phyloP scores from a whole-genome alignment of 2,329 filamentous ascomycete species.

The Fusarium siculi region DNA sequence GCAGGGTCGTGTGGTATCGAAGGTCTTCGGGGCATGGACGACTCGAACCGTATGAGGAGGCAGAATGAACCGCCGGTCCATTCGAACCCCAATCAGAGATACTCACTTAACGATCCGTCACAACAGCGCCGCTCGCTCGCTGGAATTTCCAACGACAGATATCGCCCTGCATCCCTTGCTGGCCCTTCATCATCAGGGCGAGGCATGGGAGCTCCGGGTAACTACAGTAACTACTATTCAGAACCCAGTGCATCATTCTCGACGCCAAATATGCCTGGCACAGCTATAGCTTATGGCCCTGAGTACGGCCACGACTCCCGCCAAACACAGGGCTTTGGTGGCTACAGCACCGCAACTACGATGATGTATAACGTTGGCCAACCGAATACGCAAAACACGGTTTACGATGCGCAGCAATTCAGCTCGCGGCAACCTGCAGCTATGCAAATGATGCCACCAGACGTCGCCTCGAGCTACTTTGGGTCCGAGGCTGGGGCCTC shows the following conservation, averaged over 20 bases:
- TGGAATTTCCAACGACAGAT: constrained; percentile 52
- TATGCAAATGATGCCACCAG: constrained; percentile 72
- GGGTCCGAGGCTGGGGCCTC: constrained; percentile 55
- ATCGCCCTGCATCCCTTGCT: constrained; percentile 62
- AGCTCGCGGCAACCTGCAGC: constrained; percentile 78
- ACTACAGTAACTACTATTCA: constrained; percentile 69
- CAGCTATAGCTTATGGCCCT: constrained; percentile 67
- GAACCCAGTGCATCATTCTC: constrained; percentile 64
- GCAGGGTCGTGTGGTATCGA: constrained; percentile 64
- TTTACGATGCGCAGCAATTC: constrained; percentile 84
- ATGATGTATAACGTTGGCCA: constrained; percentile 85
- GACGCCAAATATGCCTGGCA: constrained; percentile 66
- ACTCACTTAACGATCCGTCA: constrained; percentile 61
- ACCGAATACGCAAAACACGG: constrained; percentile 67
- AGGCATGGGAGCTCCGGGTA: constrained; percentile 66
- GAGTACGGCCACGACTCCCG: constrained; percentile 73
- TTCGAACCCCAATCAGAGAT: constrained; percentile 66
- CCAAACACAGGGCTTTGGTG: constrained; percentile 65
- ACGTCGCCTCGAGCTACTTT: constrained; percentile 77
- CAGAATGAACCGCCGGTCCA: constrained; percentile 78
- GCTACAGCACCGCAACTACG: constrained; percentile 67
- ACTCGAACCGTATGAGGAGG: constrained; percentile 77
- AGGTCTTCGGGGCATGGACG: constrained; percentile 77
- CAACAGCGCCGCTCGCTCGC: constrained; percentile 54
- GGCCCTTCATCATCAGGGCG: constrained; percentile 59